Conservation (phyloP, 2,329 filamentous ascomycete species). For the Beauveria sp. region DNA sequence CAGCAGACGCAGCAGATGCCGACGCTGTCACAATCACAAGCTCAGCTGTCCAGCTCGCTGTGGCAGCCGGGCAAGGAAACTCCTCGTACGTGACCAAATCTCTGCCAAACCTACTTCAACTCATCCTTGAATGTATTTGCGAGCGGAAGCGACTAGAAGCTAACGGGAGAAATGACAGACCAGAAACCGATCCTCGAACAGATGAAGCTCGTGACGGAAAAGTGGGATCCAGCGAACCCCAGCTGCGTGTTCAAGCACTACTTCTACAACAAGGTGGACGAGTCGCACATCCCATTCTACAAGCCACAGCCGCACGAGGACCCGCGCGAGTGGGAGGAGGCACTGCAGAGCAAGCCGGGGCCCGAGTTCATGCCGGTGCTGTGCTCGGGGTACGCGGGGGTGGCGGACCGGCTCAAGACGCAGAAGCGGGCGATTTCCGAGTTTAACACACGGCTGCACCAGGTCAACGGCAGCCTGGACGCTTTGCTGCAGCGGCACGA, state of each 20-base stretch:
- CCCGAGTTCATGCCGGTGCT: conserved; percentile 71
- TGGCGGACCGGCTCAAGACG: conserved; percentile 64
- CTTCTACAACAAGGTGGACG: conserved; percentile 80
- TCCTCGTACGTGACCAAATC: conserved; percentile 31
- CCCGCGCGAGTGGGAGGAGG: conserved; percentile 75
- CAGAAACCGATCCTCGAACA: conserved; percentile 71
- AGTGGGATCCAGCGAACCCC: conserved; percentile 64
- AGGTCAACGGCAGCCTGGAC: conserved; percentile 69
- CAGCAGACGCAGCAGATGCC: conserved; percentile 37
- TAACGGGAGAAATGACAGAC: conserved; percentile 21
- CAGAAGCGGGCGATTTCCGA: conserved; percentile 63
- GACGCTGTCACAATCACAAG: conserved; percentile 36
- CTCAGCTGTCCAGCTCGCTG: conserved; percentile 40
- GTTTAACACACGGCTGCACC: conserved; percentile 66
- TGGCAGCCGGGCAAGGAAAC: conserved; percentile 47
- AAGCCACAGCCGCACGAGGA: conserved; percentile 64
- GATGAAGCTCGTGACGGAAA: conserved; percentile 60
- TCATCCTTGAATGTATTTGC: neutral
- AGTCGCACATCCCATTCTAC: conserved; percentile 68
- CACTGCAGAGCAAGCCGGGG: conserved; percentile 70
- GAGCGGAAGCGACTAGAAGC: neutral
- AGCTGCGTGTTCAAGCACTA: conserved; percentile 74
- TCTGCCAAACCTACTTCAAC: neutral
- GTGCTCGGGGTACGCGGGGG: conserved; percentile 63
- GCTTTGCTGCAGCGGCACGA: conserved; percentile 70